These are phyloP conservation scores for Triticum timopheevii DNA, from an alignment of 176 grass and related monocot species.

Conservation along the genomic window DNA sequence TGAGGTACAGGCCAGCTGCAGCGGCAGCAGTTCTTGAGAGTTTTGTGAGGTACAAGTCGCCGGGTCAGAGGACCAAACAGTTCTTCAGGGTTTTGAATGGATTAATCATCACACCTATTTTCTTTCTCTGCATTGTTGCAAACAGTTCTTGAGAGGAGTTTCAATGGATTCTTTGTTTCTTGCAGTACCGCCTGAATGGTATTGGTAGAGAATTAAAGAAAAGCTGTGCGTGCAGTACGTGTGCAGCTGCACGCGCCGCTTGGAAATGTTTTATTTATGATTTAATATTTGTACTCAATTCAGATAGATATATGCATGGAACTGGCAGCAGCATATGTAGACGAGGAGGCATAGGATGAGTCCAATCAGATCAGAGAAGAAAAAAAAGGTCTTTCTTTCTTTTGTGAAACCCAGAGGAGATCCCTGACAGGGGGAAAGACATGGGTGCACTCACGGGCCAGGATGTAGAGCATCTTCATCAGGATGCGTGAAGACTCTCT, in stretches of 20 bases:
- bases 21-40: neutral
- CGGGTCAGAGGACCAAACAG: no score
- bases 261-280: neutral
- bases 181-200: neutral
- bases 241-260: neutral
- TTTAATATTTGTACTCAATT: neutral
- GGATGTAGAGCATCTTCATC: neutral
- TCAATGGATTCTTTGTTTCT: neutral
- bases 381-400: neutral
- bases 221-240: neutral
- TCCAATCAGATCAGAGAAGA: neutral
- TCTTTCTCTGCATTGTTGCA: neutral
- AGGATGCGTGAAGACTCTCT: neutral
- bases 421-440: neutral
- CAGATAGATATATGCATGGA: neutral
- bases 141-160: neutral
- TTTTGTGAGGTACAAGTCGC: neutral
- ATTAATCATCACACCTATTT: neutral
- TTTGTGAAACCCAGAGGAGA: neutral
- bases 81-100: neutral
- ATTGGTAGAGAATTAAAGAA: neutral
- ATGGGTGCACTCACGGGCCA: slow-evolving; percentile 25
- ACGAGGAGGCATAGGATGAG: neutral
- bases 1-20: slow-evolving; percentile 9
- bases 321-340: neutral